Base-by-base conservation (phyloP, 768 basidiomycete species). In the Amanita exitialis region DNA sequence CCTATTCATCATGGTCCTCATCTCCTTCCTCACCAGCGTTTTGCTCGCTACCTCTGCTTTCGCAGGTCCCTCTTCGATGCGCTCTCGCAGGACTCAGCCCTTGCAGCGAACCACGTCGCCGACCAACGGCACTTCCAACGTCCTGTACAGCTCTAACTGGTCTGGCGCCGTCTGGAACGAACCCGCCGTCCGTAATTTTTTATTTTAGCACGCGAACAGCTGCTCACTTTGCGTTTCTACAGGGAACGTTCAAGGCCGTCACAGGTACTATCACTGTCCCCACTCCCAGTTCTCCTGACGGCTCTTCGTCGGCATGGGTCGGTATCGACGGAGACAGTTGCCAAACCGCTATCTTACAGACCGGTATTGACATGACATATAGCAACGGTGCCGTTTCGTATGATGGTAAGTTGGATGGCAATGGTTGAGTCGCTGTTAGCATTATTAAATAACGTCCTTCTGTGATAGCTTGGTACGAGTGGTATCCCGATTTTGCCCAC, bases 201-300 rank as follows among this genome's bases (percentile, higher is more conserved):
- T 32, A 32, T 36, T 20, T 53, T 53, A n/a, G 61, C 62, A 32
- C 12, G 20, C 6, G 4, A 16, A 8, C 21, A 20, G 10, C 23
- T 37, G 6, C 23, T 3, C 23, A 23, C 36, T 27, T 21, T 39
- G 7, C 15, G 16, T 20, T 39, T 9, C 4, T 28, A n/a, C 23
- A 38, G 46, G 34, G 23, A 36, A 21, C 46, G 1, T 47, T 34
- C 16, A 34, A 6, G 16, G 25, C 44, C 23, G 38, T 41, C 0
- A 37, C 35, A 2, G 47, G 47, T n/a, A 41, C 44, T 6, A 30
- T 38, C 13, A 38, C 32, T 4, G 38, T 38, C 20, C 35, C 47
- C 13, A 49, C 47, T 23, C 47, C 23, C 23, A 49, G 38, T 27
- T 13, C 38, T 15, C 47, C 38, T 13, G 35, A 25, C 2, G 38